Evolutionary conservation across 2,329 filamentous ascomycete genomes (phyloP).

Genomic region (Colletotrichum neosansevieriae): DNA sequence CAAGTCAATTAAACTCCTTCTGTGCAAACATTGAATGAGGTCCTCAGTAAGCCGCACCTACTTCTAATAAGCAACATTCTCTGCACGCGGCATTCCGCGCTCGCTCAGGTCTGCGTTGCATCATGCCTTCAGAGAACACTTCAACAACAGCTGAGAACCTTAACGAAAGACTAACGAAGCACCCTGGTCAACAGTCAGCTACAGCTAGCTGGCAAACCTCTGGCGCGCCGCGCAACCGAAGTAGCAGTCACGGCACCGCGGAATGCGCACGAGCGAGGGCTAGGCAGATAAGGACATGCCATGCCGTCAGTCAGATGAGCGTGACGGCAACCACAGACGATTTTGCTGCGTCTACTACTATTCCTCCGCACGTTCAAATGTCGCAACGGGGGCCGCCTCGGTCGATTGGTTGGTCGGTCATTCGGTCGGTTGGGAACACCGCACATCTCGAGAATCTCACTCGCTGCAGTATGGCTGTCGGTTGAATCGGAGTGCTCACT

Average conservation of each 20-base stretch:
- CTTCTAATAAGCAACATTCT: too few relatives aligned
- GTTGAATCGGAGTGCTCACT: constrained; percentile 10
- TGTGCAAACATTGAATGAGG: too few relatives aligned
- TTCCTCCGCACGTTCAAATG: constrained; percentile 12
- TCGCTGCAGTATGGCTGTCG: not conserved
- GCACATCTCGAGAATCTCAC: too few relatives aligned
- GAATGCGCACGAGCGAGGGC: constrained; percentile 17
- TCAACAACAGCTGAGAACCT: too few relatives aligned
- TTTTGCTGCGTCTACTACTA: not conserved
- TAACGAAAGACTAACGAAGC: too few relatives aligned
- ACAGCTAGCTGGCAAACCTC: too few relatives aligned
- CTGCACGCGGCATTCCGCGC: too few relatives aligned
- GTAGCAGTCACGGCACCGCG: not conserved
- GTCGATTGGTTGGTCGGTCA: constrained; percentile 4
- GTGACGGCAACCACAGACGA: constrained; percentile 11
- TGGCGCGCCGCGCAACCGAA: not conserved
- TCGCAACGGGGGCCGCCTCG: not conserved
- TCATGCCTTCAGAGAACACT: too few relatives aligned
- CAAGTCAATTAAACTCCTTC: too few relatives aligned
- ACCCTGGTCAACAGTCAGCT: too few relatives aligned
- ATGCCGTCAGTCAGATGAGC: constrained; percentile 4
- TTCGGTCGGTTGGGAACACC: not conserved
- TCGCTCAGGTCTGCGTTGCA: too few relatives aligned
- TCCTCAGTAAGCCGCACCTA: not conserved
- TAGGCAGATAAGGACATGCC: too few relatives aligned